Conservation (phyloP, 352 stramenopile species). For the Globisporangium canariense region DNA sequence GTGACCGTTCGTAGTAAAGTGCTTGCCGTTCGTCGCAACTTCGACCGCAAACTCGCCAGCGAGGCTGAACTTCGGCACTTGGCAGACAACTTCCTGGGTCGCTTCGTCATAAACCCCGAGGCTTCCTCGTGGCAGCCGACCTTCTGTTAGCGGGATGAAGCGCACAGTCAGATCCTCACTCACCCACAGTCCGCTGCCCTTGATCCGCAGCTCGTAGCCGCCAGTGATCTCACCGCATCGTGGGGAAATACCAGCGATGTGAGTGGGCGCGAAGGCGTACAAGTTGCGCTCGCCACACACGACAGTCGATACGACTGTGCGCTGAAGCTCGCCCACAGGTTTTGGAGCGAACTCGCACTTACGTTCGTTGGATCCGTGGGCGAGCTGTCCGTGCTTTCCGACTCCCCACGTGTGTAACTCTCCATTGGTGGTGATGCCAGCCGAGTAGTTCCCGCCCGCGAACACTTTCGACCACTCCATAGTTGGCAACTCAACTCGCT, state of each 20-base stretch:
- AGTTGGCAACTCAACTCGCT: conserved; percentile 12
- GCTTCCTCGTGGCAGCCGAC: conserved; percentile 42
- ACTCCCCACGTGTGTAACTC: conserved; percentile 64
- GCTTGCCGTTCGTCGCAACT: conserved; percentile 76
- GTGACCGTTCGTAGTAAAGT: conserved; percentile 64
- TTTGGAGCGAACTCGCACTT: conserved; percentile 32
- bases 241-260: conserved; percentile 42
- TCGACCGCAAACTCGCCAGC: conserved; percentile 62
- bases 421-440: conserved; percentile 31
- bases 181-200: conserved; percentile 73
- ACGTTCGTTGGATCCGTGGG: conserved; percentile 19
- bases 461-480: conserved; percentile 47
- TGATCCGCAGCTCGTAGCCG: conserved; percentile 58
- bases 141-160: conserved; percentile 64
- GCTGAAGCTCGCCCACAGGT: conserved; percentile 35
- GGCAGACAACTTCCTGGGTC: conserved; percentile 54
- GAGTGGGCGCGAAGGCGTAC: conserved; percentile 62
- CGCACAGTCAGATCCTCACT: conserved; percentile 76
- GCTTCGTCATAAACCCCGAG: conserved; percentile 36
- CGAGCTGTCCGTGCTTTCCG: conserved; percentile 45
- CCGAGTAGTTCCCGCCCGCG: conserved; percentile 62
- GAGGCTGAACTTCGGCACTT: conserved; percentile 59
- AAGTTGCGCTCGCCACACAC: conserved; percentile 48
- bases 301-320: conserved; percentile 34
- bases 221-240: conserved; percentile 45